Evolutionary conservation across 1,139 yeast genomes (phyloP).

Genomic region (Pneumocystis carinii): DNA sequence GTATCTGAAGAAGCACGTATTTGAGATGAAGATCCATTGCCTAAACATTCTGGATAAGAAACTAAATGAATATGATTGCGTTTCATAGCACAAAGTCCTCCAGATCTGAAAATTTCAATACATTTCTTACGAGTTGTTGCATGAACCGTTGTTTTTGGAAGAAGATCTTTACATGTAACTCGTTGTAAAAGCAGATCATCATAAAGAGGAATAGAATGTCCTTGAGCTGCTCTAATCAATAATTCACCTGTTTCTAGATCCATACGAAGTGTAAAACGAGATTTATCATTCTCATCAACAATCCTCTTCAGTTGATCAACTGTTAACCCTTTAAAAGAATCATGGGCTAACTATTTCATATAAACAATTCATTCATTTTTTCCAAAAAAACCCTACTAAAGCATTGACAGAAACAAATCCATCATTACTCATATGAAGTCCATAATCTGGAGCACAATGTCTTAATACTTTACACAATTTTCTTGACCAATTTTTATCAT

Average conservation of each 20-base stretch:
- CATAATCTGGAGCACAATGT: conserved; percentile 69
- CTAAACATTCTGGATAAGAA: background rate
- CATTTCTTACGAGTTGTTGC: conserved; percentile 56
- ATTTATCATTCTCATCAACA: conserved; percentile 53
- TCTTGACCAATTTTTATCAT: conserved; percentile 7
- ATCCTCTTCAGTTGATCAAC: conserved; percentile 43
- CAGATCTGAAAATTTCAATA: conserved; percentile 24
- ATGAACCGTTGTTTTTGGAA: conserved; percentile 39
- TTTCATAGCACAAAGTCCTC: conserved; percentile 53
- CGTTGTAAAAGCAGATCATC: conserved; percentile 32
- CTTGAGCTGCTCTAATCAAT: conserved; percentile 76
- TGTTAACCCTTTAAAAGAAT: conserved; percentile 38
- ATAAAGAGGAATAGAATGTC: conserved; percentile 48
- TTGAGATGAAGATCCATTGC: conserved; percentile 25
- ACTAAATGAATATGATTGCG: conserved; percentile 80
- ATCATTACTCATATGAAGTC: conserved; percentile 42
- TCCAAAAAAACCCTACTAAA: conserved; percentile 21
- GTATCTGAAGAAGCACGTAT: conserved; percentile 48
- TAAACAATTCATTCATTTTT: conserved; percentile 7
- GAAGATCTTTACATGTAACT: conserved; percentile 8
- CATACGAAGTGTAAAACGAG: conserved; percentile 38
- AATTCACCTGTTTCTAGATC: conserved; percentile 17
- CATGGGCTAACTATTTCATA: conserved; percentile 7
- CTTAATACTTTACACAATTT: conserved; percentile 61
- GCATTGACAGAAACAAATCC: conserved; percentile 51